Conservation (phyloP, 1,284 basidiomycete genomes). For the Neolentinus lepideus region DNA sequence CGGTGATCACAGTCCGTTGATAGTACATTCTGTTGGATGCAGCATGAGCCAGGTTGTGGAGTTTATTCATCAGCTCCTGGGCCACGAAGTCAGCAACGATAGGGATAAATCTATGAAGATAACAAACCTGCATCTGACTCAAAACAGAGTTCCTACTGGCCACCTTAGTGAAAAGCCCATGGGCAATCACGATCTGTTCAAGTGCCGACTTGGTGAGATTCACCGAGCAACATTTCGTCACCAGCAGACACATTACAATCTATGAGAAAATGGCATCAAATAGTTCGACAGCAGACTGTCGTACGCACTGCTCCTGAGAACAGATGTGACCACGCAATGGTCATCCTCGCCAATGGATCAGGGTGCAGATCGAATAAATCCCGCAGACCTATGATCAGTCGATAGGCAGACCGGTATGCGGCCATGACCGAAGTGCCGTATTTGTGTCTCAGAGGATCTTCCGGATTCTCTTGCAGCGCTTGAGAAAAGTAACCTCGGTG, state of each 20-base stretch:
- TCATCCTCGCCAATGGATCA: slow-evolving; percentile 34
- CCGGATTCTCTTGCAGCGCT: slow-evolving; percentile 50
- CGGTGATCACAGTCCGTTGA: slow-evolving; percentile 21
- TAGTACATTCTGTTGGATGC: slow-evolving; percentile 29
- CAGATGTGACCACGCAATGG: slow-evolving; percentile 51
- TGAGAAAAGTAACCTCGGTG: slow-evolving; percentile 64
- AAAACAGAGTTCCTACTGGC: slow-evolving; percentile 29
- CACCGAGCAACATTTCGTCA: slow-evolving; percentile 48
- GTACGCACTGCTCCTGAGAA: slow-evolving; percentile 52
- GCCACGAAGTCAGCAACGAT: background rate
- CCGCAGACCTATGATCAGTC: slow-evolving; percentile 43
- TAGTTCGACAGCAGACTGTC: background rate
- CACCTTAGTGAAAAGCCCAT: slow-evolving; percentile 45
- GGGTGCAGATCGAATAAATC: slow-evolving; percentile 32
- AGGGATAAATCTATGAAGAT: background rate
- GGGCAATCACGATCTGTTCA: slow-evolving; percentile 46
- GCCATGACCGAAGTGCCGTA: slow-evolving; percentile 65
- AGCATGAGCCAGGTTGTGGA: slow-evolving; percentile 47
- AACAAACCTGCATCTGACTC: background rate
- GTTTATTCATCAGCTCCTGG: slow-evolving; percentile 34
- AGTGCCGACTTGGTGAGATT: slow-evolving; percentile 47
- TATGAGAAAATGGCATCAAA: slow-evolving; percentile 18
- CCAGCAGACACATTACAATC: slow-evolving; percentile 65
- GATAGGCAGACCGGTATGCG: slow-evolving; percentile 62
- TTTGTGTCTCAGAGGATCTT: slow-evolving; percentile 49